Percentiles rank a stretch among this genome's conserved stretches.
Conservation (phyloP, 2,329 filamentous ascomycete genomes). For the Pseudodiploospora longispora region DNA sequence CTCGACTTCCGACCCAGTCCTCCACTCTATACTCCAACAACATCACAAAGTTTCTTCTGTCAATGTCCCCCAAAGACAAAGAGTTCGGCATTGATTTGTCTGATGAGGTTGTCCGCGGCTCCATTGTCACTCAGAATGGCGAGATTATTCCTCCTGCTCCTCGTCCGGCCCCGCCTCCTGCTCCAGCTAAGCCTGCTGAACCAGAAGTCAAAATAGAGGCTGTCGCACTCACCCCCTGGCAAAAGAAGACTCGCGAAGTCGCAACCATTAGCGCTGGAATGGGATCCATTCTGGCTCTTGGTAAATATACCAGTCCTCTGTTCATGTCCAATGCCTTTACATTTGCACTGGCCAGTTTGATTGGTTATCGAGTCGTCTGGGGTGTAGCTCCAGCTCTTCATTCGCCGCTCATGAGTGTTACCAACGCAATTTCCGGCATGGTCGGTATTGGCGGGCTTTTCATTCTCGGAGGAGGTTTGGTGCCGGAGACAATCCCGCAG, state of each 20-base stretch:
- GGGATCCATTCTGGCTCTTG: constrained; percentile 64
- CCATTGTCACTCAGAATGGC: constrained; percentile 74
- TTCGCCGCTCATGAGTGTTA: constrained; percentile 86
- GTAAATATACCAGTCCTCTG: constrained; percentile 70
- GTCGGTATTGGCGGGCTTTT: constrained; percentile 84
- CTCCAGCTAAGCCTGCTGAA: constrained; percentile 33
- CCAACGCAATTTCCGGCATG: constrained; percentile 88
- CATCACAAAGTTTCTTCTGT: constrained; percentile 79
- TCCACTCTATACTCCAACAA: constrained; percentile 92
- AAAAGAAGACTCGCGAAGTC: constrained; percentile 70
- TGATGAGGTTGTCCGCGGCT: constrained; percentile 78
- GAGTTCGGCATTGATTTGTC: constrained; percentile 71
- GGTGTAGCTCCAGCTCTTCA: constrained; percentile 76
- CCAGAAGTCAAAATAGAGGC: constrained; percentile 42
- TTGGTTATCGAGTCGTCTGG: constrained; percentile 86
- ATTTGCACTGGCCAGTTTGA: constrained; percentile 73
- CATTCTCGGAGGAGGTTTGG: constrained; percentile 73
- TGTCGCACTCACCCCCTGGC: constrained; percentile 70
- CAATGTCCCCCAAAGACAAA: constrained; percentile 69
- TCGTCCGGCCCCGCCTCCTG: constrained; percentile 52
- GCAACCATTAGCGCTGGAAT: constrained; percentile 68
- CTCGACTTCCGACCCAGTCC: constrained; percentile 77
- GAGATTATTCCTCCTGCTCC: constrained; percentile 69
- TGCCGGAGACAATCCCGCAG: constrained; percentile 73
- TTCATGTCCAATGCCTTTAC: constrained; percentile 88